Evolutionary conservation across 1,139 yeast species (phyloP), one percentile per base, ranked within the genome.

Genomic region (Blastobotrys niveus): DNA sequence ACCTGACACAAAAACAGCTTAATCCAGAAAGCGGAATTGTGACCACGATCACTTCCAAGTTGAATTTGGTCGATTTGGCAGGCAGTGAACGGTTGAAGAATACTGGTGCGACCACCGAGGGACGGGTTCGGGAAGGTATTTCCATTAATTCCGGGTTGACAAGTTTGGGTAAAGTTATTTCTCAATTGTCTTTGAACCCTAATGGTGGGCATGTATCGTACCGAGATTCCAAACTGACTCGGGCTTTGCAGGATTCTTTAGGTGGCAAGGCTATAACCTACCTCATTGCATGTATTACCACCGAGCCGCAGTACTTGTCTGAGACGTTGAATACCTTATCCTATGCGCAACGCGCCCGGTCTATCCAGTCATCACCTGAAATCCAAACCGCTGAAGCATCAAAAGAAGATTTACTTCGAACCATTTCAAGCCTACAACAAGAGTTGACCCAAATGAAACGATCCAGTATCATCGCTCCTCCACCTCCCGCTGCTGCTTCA

Each of bases 61-160:
- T 87, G 60, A 84, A 85, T 58, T 66, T 87, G 35, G 93, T 87
- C 5, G 96, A 87, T 66, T 71, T 87, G 49, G 96, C 96, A 0
- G 96, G 96, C 1, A 81, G 89, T 30, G 93, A 83, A 59, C 82
- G 87, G 56, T 76, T 87, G 40, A 76, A 71, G 50, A 70, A 85
- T 46, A 80, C 91, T 0, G 94, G 93, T 1, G 88, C 91, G 0
- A 73, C 33, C 5, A 47, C 42, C 5, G 55, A 52, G 5, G 53
- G 52, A 15, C 44, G 60, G 20, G 54, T 52, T 29, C 56, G 84
- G 60, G 95, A 95, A 7, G 95, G 94, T 1, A 76, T 82, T 10
- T 48, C 57, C 50, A 87, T 87, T 45, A 87, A 87, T 61, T 88
- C 84, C 59, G 82, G 91, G 46, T 70, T 87, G 46, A 67, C 86